These are phyloP conservation scores for Verticillium zaregamsianum DNA, from an alignment of 2,329 filamentous ascomycete genomes.

Conservation along the genomic window DNA sequence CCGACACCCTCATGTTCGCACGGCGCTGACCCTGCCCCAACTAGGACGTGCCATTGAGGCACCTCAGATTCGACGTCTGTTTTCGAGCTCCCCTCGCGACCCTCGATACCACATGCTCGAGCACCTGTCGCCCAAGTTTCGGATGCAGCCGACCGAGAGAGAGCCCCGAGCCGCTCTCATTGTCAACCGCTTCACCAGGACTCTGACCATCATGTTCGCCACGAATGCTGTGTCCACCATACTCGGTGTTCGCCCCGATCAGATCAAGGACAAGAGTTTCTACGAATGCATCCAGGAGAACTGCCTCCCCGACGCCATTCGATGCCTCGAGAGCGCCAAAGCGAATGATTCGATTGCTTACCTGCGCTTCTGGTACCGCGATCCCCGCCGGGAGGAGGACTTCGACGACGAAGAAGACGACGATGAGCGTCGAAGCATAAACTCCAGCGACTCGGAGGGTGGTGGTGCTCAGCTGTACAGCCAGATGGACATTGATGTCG, in stretches of 20 bases:
- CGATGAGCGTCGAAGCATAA: constrained; percentile 28
- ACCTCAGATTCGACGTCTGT: constrained; percentile 72
- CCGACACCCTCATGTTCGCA: neutral
- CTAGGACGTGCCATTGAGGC: constrained; percentile 73
- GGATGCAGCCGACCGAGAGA: constrained; percentile 57
- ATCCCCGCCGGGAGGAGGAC: constrained; percentile 60
- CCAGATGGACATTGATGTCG: constrained; percentile 36
- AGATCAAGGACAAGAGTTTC: constrained; percentile 74
- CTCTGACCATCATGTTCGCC: constrained; percentile 80
- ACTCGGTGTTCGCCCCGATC: constrained; percentile 65
- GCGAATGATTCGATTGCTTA: constrained; percentile 90
- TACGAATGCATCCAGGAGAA: constrained; percentile 82
- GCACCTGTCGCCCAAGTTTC: constrained; percentile 78
- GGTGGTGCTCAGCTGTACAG: constrained; percentile 42
- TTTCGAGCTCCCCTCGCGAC: constrained; percentile 76
- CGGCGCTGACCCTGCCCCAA: neutral
- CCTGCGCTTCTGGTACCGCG: constrained; percentile 77
- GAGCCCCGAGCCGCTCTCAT: constrained; percentile 83
- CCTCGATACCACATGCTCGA: constrained; percentile 88
- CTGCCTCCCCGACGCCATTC: constrained; percentile 71
- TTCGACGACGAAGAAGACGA: constrained; percentile 36
- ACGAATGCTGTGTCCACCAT: constrained; percentile 74
- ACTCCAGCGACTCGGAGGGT: constrained; percentile 35
- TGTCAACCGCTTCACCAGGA: constrained; percentile 80
- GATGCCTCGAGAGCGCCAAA: constrained; percentile 79